Percentiles rank a stretch among this genome's conserved stretches.
These are phyloP conservation scores for Mycena latifolia DNA, from an alignment of 768 basidiomycete species.

Conservation along the genomic window DNA sequence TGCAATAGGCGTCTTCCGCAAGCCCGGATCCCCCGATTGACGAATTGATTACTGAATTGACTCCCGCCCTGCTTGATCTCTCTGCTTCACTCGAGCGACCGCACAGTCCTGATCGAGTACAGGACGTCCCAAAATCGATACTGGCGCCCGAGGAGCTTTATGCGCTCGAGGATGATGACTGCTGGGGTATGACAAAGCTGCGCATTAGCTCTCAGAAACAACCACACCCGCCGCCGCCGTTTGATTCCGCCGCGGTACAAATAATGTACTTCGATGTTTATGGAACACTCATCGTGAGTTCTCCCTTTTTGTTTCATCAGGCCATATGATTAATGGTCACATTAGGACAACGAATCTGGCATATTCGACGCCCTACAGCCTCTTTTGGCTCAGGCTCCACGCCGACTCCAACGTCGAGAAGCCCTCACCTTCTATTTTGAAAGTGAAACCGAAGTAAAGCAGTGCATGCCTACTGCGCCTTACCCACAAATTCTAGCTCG, in stretches of 20 bases:
- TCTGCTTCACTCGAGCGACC: no score
- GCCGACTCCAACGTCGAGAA: not conserved
- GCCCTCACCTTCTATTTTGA: conserved; percentile 21
- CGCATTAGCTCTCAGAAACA: no score
- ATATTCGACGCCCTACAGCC: conserved; percentile 14
- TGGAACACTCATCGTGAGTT: conserved; percentile 10
- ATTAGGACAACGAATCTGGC: conserved; percentile 22
- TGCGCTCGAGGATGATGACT: no score
- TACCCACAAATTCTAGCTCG: conserved; percentile 3
- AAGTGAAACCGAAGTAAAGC: conserved; percentile 8
- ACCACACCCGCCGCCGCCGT: not conserved
- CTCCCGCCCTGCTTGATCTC: no score
- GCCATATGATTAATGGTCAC: not conserved
- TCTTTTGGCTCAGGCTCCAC: not conserved
- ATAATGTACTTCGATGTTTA: conserved; percentile 7
- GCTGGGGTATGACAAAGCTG: no score
- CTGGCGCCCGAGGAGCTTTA: no score
- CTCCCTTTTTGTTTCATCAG: no score
- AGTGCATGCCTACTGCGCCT: not conserved
- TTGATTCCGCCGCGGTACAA: not conserved
- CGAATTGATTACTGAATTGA: no score
- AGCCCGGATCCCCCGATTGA: no score
- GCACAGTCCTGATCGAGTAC: no score
- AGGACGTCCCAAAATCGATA: no score
- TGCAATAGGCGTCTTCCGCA: no score